Evolutionary conservation across 202 grass and related monocot species (phyloP).

Genomic region (Thinopyrum obtusiflorum): DNA sequence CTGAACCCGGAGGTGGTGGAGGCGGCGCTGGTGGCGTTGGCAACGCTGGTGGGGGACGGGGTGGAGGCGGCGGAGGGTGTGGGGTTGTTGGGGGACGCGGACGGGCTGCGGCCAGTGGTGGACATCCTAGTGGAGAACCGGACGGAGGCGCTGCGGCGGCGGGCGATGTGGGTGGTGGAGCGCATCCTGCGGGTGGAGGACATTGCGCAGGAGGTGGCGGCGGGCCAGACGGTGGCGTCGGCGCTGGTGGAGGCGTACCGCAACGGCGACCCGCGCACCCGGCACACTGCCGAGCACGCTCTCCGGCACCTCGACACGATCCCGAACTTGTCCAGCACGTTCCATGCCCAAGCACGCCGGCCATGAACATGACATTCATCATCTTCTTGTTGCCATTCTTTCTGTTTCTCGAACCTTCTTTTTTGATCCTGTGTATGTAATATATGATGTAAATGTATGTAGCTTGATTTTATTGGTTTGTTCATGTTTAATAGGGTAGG

Average conservation of each 20-base stretch:
- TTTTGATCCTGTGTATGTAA: too few relatives aligned
- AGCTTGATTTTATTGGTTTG: too few relatives aligned
- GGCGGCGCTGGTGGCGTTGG: slow-evolving; percentile 62
- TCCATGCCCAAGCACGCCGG: slow-evolving; percentile 20
- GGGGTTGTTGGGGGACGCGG: slow-evolving; percentile 47
- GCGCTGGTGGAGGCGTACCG: slow-evolving; percentile 78
- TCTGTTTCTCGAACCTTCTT: too few relatives aligned
- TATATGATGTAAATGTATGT: too few relatives aligned
- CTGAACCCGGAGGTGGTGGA: slow-evolving; percentile 61
- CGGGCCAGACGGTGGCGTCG: slow-evolving; percentile 52
- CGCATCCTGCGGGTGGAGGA: slow-evolving; percentile 75
- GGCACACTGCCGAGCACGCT: slow-evolving; percentile 73
- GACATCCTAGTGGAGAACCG: slow-evolving; percentile 67
- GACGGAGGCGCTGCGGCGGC: slow-evolving; percentile 41
- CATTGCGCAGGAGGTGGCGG: slow-evolving; percentile 57
- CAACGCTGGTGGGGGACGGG: slow-evolving; percentile 58
- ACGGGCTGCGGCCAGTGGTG: slow-evolving; percentile 60
- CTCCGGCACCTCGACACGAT: slow-evolving; percentile 76
- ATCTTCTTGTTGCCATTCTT: too few relatives aligned
- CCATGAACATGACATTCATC: neutral
- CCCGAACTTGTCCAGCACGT: slow-evolving; percentile 65
- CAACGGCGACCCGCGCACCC: slow-evolving; percentile 52
- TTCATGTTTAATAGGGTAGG: too few relatives aligned
- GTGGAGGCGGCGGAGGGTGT: slow-evolving; percentile 58
- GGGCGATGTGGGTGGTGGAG: slow-evolving; percentile 76